phyloP scores from a whole-genome alignment of 441 rosid genomes.

The Hura crepitans region DNA sequence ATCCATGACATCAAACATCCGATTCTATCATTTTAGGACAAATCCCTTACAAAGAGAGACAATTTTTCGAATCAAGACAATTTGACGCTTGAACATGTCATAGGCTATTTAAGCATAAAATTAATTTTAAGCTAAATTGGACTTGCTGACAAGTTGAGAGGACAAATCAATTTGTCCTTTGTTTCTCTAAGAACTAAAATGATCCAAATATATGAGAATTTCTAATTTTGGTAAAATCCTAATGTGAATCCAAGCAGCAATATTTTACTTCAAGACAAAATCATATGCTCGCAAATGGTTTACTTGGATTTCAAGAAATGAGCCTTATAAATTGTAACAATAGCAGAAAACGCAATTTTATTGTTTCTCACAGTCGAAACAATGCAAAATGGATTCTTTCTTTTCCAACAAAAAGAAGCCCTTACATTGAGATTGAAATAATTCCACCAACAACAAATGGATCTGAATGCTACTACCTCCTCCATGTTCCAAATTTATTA shows the following conservation, averaged over 20 bases:
- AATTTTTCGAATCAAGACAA: too few relatives aligned
- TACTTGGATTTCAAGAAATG: too few relatives aligned
- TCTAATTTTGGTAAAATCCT: neutral
- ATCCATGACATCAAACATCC: neutral
- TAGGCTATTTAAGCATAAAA: neutral
- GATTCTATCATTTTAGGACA: neutral
- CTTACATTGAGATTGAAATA: neutral
- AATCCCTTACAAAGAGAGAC: neutral
- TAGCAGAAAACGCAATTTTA: neutral
- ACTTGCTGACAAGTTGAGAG: neutral
- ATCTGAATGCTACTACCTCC: neutral
- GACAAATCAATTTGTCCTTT: neutral
- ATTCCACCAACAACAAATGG: neutral
- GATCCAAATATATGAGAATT: neutral
- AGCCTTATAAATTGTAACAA: neutral
- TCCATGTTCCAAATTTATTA: neutral
- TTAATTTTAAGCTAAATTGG: neutral
- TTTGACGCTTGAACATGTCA: neutral
- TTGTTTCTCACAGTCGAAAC: neutral
- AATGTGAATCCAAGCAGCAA: neutral
- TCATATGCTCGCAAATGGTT: neutral
- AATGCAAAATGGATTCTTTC: neutral
- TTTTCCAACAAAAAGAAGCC: neutral
- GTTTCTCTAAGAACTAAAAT: neutral
- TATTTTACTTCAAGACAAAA: neutral